Conservation (phyloP, 306 rosid species). For the Pyrus pyrifolia region DNA sequence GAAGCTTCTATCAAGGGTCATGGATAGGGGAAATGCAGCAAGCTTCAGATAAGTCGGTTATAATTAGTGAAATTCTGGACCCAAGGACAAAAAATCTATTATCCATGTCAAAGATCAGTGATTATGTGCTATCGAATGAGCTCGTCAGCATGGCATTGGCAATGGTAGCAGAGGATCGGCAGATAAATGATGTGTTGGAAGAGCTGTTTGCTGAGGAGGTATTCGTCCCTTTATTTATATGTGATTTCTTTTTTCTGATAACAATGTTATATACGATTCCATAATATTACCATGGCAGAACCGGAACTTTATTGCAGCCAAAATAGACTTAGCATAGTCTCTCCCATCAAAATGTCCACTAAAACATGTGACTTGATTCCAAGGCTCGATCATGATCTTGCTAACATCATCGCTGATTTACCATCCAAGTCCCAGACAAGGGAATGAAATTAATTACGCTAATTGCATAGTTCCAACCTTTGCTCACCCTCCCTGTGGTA, state of each 20-base stretch:
- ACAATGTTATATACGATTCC: too few species aligned
- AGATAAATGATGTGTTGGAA: constrained; percentile 79
- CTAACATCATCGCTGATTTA: neutral
- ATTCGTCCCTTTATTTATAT: neutral
- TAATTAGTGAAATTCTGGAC: constrained; percentile 83
- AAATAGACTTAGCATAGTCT: neutral
- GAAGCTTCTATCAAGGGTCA: constrained; percentile 78
- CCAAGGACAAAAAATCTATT: constrained; percentile 87
- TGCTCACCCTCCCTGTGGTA: neutral
- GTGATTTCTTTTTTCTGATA: neutral
- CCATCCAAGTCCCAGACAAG: too few species aligned
- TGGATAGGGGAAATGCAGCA: constrained; percentile 97
- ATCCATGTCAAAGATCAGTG: constrained; percentile 85
- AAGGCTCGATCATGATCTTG: neutral
- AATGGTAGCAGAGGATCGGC: constrained; percentile 92
- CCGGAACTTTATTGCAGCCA: neutral
- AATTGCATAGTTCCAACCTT: neutral
- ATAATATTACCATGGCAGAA: neutral
- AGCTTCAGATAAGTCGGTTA: constrained; percentile 81
- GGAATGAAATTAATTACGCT: too few species aligned
- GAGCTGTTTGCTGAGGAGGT: constrained; percentile 94
- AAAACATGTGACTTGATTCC: neutral
- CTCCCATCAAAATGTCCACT: neutral
- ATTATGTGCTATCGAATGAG: constrained; percentile 85
- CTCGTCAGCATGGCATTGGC: constrained; percentile 98